Base-by-base conservation (phyloP, 371 early-diverging fungal species). In the Syncephalastrum contaminatum region DNA sequence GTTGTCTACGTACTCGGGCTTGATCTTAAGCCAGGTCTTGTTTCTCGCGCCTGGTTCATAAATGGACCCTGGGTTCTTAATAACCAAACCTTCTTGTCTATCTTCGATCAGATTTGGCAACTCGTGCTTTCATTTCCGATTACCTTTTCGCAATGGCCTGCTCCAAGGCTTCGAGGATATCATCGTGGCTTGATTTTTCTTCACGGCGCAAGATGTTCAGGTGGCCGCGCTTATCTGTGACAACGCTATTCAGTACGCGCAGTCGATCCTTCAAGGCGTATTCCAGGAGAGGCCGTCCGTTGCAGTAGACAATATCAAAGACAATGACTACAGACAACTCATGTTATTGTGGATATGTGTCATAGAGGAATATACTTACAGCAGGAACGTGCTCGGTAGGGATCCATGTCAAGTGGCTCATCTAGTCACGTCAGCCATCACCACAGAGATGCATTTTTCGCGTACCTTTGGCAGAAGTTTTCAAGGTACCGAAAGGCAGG, bases 1-100 rank as follows among this genome's bases (percentile, higher is more conserved):
- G 13, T 73, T 73, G 49, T 87, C 86, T 24, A 90, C 72, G 54
- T 89, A 91, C 21, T 88, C 88, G 0, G 93, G 88, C 55, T 92
- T 92, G 21, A 89, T 59, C 54, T 92, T 92, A 19, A 91, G 49
- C 91, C 93, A 92, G n/a, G 72, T 66, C 20, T 73, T 62, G 24
- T 71, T 66, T 21, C 85, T 71, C 42, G 75, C 79, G 42, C 80
- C 80, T 3, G 84, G 73, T 7, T 68, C 50, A 70, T 92, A 92
- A 0, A 47, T 39, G 0, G 84, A 76, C 5, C 49, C 58, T 5
- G 86, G 88, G 51, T 86, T 78, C 58, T 92, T 92, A 40, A 92
- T 64, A 22, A 90, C 81, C 41, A 92, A 65, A 0, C 86, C 86
- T 64, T 87, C 86, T 51, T 78, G 66, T 25, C 80, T 72, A 36